Evolutionary conservation across 805 yeast species (phyloP).

Genomic region (Metschnikowia rubicola): DNA sequence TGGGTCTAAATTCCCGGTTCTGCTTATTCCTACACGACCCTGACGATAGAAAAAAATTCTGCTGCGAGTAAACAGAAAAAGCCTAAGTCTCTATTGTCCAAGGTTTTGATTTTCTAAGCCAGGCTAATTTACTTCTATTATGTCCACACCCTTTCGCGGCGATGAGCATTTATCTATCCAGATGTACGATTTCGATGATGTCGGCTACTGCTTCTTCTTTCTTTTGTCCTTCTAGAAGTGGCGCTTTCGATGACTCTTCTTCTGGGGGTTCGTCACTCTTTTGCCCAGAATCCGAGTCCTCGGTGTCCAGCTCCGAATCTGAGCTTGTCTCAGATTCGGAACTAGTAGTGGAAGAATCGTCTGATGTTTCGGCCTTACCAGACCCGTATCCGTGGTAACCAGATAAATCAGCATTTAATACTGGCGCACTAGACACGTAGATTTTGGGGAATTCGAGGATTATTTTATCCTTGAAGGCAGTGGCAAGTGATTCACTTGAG

Average conservation of each 20-base stretch:
- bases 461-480: constrained; percentile 49
- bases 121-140: too few relatives aligned
- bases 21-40: too few relatives aligned
- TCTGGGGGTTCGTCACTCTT: constrained; percentile 32
- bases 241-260: constrained; percentile 28
- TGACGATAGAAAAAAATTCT: too few relatives aligned
- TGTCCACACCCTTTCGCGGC: too few relatives aligned
- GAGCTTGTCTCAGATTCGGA: constrained; percentile 4
- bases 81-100: too few relatives aligned
- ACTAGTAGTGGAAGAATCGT: not conserved
- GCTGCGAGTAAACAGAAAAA: too few relatives aligned
- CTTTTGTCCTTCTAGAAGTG: not conserved
- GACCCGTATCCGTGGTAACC: constrained; percentile 1
- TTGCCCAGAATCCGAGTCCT: constrained; percentile 12
- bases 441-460: constrained; percentile 81
- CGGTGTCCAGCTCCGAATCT: constrained; percentile 7
- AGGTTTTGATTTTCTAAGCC: too few relatives aligned
- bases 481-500: constrained; percentile 37
- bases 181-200: too few relatives aligned
- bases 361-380: constrained; percentile 21
- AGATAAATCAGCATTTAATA: constrained; percentile 1
- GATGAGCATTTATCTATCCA: too few relatives aligned
- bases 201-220: too few relatives aligned
- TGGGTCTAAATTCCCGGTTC: not conserved
- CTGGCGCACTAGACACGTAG: constrained; percentile 31